phyloP scores from a whole-genome alignment of 495 filamentous ascomycete species.

The Penicillium tannophilum region DNA sequence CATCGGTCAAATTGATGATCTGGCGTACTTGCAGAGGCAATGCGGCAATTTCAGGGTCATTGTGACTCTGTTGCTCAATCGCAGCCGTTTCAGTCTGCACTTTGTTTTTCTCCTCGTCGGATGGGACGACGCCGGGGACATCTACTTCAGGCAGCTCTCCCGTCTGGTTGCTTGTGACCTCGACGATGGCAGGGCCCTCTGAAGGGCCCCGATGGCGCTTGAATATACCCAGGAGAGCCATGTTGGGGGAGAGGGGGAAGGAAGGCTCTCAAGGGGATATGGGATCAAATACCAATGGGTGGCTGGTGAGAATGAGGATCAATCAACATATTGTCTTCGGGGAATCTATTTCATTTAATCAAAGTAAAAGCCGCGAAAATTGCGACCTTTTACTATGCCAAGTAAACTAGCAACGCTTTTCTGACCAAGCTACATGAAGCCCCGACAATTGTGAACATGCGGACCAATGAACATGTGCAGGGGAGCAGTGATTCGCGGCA shows the following conservation, averaged over 20 bases:
- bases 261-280: constrained; percentile 2
- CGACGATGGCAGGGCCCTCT: background rate
- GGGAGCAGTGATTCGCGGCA: background rate
- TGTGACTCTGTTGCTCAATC: constrained; percentile 37
- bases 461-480: background rate
- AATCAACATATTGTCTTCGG: background rate
- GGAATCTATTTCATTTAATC: background rate
- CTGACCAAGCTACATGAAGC: background rate
- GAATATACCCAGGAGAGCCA: constrained; percentile 14
- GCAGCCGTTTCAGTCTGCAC: constrained; percentile 23
- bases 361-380: too few relatives aligned
- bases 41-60: constrained; percentile 50
- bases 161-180: background rate
- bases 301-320: constrained; percentile 2
- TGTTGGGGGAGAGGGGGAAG: background rate
- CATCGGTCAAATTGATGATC: constrained; percentile 54
- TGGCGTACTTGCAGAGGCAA: constrained; percentile 53
- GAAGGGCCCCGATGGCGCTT: constrained; percentile 8
- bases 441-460: background rate
- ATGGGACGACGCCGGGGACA: constrained; percentile 2
- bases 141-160: constrained; percentile 4
- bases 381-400: background rate
- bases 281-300: constrained; percentile 4
- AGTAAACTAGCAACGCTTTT: background rate
- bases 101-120: constrained; percentile 25